Evolutionary conservation across 2,329 filamentous ascomycete genomes (phyloP).

Genomic region (Hymenoscyphus occultus): DNA sequence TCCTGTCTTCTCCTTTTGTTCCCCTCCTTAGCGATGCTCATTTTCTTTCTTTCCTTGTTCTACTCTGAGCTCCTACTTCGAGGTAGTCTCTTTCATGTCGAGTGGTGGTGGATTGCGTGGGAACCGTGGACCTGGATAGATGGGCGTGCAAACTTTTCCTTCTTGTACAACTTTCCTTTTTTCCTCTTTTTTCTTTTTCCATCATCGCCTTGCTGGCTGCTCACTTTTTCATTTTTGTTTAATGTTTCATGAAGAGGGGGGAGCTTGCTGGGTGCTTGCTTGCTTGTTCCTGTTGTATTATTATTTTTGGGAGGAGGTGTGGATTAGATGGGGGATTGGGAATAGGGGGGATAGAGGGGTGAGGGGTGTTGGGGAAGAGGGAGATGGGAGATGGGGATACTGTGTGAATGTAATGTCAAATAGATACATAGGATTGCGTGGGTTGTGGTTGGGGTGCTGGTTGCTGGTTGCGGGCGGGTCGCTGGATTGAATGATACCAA

Average conservation of each 20-base stretch:
- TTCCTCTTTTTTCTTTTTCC: too few species aligned
- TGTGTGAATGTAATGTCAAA: neutral
- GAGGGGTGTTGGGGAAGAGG: neutral
- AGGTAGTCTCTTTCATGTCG: too few species aligned
- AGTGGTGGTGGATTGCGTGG: too few species aligned
- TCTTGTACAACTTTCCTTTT: neutral
- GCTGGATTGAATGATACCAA: neutral
- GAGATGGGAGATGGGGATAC: neutral
- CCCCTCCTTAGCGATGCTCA: too few species aligned
- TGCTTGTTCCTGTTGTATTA: neutral
- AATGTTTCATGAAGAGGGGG: neutral
- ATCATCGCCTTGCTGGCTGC: too few species aligned
- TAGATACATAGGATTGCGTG: neutral
- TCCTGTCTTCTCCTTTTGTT: too few species aligned
- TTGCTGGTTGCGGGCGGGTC: too few species aligned
- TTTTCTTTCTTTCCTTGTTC: too few species aligned
- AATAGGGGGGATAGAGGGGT: neutral
- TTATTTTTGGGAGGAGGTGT: neutral
- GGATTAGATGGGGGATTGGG: neutral
- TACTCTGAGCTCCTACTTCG: too few species aligned
- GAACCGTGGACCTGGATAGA: neutral
- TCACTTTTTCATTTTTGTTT: neutral
- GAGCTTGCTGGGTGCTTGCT: conserved; percentile 1
- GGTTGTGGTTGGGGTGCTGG: too few species aligned
- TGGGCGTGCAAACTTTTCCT: neutral